Conservation (phyloP, 805 yeast genomes). For the Metschnikowia koreensis region DNA sequence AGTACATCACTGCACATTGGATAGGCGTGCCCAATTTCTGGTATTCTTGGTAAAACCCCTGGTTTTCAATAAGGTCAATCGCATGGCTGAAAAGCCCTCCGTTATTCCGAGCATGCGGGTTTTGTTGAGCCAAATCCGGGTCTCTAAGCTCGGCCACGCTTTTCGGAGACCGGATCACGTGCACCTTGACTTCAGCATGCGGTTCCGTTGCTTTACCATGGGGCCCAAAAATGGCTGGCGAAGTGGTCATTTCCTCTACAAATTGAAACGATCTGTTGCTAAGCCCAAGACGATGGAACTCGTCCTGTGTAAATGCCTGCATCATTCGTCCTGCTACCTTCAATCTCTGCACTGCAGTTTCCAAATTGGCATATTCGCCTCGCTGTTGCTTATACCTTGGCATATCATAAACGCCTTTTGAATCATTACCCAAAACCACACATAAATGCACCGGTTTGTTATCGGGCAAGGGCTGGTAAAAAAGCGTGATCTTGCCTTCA, state of each 20-base stretch:
- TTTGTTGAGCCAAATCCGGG: constrained; percentile 85
- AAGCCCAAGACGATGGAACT: constrained; percentile 74
- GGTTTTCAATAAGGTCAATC: constrained; percentile 55
- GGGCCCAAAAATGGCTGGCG: constrained; percentile 35
- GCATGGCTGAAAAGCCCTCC: constrained; percentile 83
- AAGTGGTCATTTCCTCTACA: constrained; percentile 48
- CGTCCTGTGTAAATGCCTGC: constrained; percentile 91
- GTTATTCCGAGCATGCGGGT: constrained; percentile 61
- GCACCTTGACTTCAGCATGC: constrained; percentile 69
- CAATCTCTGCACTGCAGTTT: constrained; percentile 69
- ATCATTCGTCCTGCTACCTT: constrained; percentile 81
- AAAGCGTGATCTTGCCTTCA: constrained; percentile 22
- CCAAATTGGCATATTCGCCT: constrained; percentile 63
- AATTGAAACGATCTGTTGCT: constrained; percentile 78
- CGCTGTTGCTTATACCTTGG: constrained; percentile 47
- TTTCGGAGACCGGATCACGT: constrained; percentile 63
- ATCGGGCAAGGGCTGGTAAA: constrained; percentile 49
- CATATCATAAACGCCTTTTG: constrained; percentile 67
- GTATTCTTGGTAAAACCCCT: constrained; percentile 44
- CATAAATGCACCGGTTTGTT: constrained; percentile 83
- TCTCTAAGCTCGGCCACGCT: constrained; percentile 72
- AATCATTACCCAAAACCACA: constrained; percentile 71
- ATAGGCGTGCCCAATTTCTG: constrained; percentile 41
- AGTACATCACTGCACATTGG: constrained; percentile 80
- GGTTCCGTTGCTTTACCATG: constrained; percentile 50